phyloP scores from a whole-genome alignment of 805 yeast species.

The Candida rishiriensis region DNA sequence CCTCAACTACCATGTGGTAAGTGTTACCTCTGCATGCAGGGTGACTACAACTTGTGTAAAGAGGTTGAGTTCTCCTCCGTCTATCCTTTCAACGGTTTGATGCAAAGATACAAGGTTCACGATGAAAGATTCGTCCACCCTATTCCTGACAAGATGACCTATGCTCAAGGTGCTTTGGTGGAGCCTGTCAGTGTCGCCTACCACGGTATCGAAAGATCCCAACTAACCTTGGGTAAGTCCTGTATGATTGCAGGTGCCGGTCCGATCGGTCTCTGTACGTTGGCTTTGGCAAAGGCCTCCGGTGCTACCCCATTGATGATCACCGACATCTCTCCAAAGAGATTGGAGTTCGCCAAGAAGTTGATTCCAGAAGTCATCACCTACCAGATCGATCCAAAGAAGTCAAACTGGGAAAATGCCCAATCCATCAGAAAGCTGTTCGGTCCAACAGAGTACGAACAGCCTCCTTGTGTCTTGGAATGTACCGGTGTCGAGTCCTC shows the following conservation, averaged over 20 bases:
- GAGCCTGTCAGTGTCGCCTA: constrained; percentile 53
- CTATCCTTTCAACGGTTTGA: constrained; percentile 35
- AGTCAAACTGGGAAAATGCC: constrained; percentile 35
- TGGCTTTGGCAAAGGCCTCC: constrained; percentile 44
- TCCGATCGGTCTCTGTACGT: constrained; percentile 51
- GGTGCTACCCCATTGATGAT: constrained; percentile 51
- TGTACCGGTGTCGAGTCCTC: constrained; percentile 52
- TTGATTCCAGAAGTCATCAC: constrained; percentile 44
- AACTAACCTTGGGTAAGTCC: constrained; percentile 44
- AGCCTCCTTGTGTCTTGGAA: constrained; percentile 44
- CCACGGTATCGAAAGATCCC: constrained; percentile 46
- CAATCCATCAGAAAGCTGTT: constrained; percentile 31
- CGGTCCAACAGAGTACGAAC: constrained; percentile 32
- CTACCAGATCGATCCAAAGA: constrained; percentile 34
- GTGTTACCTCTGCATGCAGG: constrained; percentile 35
- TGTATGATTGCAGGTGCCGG: constrained; percentile 52
- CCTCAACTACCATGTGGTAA: constrained; percentile 51
- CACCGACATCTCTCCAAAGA: constrained; percentile 41
- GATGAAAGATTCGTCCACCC: constrained; percentile 32
- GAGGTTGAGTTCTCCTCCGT: constrained; percentile 35
- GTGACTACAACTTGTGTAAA: constrained; percentile 38
- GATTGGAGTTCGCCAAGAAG: constrained; percentile 43
- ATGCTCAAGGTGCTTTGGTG: constrained; percentile 50
- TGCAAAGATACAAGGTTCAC: constrained; percentile 35
- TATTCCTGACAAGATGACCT: constrained; percentile 40